A percentile compares a stretch with the other conserved stretches of the same genome.
Conservation (phyloP, 306 rosid species). For the Cucurbita ficifolia region DNA sequence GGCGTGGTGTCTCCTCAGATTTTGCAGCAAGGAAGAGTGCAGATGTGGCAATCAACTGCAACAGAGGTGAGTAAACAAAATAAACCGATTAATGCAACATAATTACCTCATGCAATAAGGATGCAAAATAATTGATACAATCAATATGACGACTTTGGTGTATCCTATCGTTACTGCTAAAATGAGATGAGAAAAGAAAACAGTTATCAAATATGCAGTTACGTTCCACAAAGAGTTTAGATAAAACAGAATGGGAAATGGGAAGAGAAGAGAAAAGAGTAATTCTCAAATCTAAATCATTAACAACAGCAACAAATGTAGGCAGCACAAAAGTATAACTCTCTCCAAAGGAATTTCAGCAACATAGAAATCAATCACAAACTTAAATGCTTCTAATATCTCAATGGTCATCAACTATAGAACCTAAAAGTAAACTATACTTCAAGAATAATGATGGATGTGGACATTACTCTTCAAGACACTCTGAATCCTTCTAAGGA, state of each 20-base stretch:
- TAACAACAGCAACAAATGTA: neutral
- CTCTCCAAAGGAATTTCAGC: neutral
- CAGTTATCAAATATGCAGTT: neutral
- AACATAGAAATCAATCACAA: neutral
- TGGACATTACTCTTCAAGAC: neutral
- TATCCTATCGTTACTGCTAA: neutral
- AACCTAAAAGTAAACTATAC: too few species aligned
- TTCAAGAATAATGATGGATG: too few species aligned
- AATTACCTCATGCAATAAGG: neutral
- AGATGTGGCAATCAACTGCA: slow-evolving; percentile 92
- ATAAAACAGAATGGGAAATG: neutral
- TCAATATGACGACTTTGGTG: neutral
- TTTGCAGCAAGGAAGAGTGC: slow-evolving; percentile 85
- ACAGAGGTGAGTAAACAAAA: neutral
- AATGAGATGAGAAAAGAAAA: neutral
- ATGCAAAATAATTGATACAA: neutral
- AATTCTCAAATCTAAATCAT: neutral
- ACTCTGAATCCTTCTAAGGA: neutral
- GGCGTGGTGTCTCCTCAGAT: slow-evolving; percentile 85
- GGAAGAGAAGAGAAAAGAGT: neutral
- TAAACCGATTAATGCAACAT: neutral
- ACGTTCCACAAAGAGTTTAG: neutral
- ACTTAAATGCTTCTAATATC: neutral
- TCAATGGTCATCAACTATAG: too few species aligned
- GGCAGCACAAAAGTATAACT: neutral